These are phyloP conservation scores for Loxodes magnus DNA, from an alignment of 73 alveolate genomes.

Conservation along the genomic window DNA sequence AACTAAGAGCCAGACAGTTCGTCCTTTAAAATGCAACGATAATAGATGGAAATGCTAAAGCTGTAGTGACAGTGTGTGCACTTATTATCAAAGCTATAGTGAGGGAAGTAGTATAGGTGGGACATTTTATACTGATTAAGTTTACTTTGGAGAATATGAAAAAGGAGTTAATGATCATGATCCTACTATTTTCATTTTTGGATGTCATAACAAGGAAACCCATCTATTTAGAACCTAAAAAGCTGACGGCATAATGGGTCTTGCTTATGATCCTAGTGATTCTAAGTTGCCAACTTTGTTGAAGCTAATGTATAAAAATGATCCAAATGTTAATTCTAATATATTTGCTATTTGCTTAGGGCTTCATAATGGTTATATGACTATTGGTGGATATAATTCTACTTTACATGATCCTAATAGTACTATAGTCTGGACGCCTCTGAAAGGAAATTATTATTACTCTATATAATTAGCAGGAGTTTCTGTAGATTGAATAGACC, in stretches of 20 bases:
- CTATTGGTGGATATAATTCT: constrained; percentile 59
- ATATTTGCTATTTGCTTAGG: constrained; percentile 71
- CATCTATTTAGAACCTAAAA: constrained; percentile 59
- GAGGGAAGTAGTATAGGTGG: constrained; percentile 62
- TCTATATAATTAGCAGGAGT: not conserved
- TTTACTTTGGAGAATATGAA: constrained; percentile 40
- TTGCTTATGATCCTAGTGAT: constrained; percentile 20
- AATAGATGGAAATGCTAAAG: constrained; percentile 6
- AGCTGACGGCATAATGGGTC: constrained; percentile 89
- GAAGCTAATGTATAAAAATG: constrained; percentile 23
- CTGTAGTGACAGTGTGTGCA: constrained; percentile 26
- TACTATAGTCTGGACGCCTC: constrained; percentile 20
- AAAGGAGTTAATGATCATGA: constrained; percentile 11
- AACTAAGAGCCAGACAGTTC: constrained; percentile 12
- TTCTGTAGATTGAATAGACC: not conserved
- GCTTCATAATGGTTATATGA: constrained; percentile 47
- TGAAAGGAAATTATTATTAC: not conserved
- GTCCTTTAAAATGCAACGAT: not conserved
- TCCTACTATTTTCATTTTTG: constrained; percentile 30
- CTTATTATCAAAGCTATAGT: constrained; percentile 33
- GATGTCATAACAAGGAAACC: constrained; percentile 83
- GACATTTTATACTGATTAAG: constrained; percentile 27
- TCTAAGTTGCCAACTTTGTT: constrained; percentile 28
- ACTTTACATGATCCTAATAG: constrained; percentile 23
- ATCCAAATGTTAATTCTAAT: constrained; percentile 29